A percentile compares a stretch with the other conserved stretches of the same genome.
These are phyloP conservation scores for Rutidosis leptorrhynchoides DNA, from an alignment of 129 eudicot species.

Conservation along the genomic window DNA sequence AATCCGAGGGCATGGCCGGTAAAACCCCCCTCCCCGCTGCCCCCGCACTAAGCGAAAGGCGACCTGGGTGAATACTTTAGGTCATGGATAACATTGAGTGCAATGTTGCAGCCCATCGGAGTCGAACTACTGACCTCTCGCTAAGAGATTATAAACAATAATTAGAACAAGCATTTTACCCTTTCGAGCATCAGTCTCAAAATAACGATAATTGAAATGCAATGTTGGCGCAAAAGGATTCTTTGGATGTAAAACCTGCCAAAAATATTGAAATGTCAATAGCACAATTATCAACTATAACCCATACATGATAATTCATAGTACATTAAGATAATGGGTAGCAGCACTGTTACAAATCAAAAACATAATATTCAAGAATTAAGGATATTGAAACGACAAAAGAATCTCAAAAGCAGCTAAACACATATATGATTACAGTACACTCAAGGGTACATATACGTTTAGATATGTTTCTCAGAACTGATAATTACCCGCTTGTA, in stretches of 20 bases:
- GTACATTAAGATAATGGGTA: neutral
- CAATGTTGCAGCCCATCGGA: no score
- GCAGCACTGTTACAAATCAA: neutral
- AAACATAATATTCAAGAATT: neutral
- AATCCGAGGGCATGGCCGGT: no score
- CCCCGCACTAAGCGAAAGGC: no score
- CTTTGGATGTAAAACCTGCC: conserved; percentile 95
- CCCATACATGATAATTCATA: neutral
- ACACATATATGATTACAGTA: neutral
- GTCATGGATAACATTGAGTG: no score
- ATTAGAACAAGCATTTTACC: conserved; percentile 41
- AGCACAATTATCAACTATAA: neutral
- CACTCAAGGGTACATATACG: neutral
- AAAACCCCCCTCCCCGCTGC: no score
- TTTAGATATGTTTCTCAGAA: neutral
- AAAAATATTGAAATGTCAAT: conserved; percentile 11
- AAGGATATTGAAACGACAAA: neutral
- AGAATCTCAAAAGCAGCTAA: neutral
- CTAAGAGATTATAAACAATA: neutral
- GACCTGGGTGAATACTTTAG: no score
- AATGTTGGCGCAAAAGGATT: conserved; percentile 99
- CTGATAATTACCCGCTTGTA: neutral
- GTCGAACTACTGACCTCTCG: no score
- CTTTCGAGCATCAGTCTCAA: conserved; percentile 98
- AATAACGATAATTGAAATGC: conserved; percentile 96